phyloP scores from a whole-genome alignment of 371 early-diverging fungal genomes.

The Catenaria anguillulae region DNA sequence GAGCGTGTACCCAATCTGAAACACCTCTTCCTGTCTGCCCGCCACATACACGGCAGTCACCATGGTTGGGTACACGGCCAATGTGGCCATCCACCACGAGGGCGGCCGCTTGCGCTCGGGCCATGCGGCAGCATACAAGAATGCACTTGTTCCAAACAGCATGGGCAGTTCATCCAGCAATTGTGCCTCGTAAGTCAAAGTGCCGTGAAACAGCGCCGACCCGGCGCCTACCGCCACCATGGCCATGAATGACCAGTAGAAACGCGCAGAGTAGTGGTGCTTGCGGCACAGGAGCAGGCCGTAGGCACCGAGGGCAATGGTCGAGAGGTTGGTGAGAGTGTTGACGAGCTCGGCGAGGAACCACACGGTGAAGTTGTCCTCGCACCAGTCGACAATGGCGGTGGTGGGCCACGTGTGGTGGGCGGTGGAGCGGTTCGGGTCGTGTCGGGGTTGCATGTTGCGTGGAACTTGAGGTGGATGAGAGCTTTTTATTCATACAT shows the following conservation, averaged over 20 bases:
- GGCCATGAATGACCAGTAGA: constrained; percentile 9
- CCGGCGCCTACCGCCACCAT: constrained; percentile 37
- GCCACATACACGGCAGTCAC: background rate
- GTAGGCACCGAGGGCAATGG: constrained; percentile 10
- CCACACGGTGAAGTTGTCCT: constrained; percentile 20
- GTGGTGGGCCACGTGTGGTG: too few relatives aligned
- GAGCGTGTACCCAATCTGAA: background rate
- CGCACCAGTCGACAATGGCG: constrained; percentile 23
- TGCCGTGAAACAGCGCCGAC: constrained; percentile 47
- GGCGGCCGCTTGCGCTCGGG: background rate
- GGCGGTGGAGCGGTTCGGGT: too few relatives aligned
- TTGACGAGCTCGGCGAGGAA: constrained; percentile 19
- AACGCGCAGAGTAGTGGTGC: constrained; percentile 9
- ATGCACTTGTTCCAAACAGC: constrained; percentile 20
- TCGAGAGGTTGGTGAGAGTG: constrained; percentile 11
- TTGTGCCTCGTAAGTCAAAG: constrained; percentile 37
- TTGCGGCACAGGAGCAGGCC: constrained; percentile 1
- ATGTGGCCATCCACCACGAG: background rate
- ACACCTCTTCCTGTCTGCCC: background rate
- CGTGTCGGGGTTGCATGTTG: too few relatives aligned
- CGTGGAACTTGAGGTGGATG: too few relatives aligned
- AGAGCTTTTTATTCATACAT: too few relatives aligned
- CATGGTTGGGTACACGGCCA: background rate
- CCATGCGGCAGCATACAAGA: background rate
- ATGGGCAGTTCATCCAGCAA: constrained; percentile 55